phyloP scores from a whole-genome alignment of 1,284 basidiomycete species.

The Afroboletus lepidellus region DNA sequence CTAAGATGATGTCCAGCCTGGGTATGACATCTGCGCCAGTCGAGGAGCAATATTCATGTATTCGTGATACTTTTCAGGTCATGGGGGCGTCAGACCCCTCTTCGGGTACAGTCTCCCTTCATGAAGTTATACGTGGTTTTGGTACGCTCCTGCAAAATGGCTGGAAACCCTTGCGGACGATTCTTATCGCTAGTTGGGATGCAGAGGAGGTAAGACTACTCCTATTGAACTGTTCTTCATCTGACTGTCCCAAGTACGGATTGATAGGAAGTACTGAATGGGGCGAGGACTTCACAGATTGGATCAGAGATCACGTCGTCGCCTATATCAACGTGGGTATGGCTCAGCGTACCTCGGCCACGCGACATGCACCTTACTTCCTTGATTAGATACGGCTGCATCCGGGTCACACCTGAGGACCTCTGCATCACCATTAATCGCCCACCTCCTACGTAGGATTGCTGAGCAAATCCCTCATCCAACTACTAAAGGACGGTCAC shows the following conservation, averaged over 20 bases:
- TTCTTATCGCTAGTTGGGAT: constrained; percentile 77
- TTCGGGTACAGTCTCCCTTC: constrained; percentile 74
- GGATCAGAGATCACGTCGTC: constrained; percentile 67
- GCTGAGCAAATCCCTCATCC: constrained; percentile 63
- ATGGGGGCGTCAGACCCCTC: constrained; percentile 75
- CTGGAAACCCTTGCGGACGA: constrained; percentile 81
- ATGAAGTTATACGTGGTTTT: constrained; percentile 73
- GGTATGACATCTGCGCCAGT: constrained; percentile 19
- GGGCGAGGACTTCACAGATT: constrained; percentile 79
- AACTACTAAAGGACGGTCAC: constrained; percentile 35
- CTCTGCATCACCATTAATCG: constrained; percentile 64
- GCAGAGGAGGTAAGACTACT: constrained; percentile 63
- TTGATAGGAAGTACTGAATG: constrained; percentile 80
- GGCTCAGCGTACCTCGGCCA: constrained; percentile 16
- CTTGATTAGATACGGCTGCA: constrained; percentile 54
- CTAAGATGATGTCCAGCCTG: constrained; percentile 24
- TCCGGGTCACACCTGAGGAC: constrained; percentile 58
- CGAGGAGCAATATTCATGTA: background rate
- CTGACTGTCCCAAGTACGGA: constrained; percentile 51
- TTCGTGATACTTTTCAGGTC: constrained; percentile 36
- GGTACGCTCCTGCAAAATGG: constrained; percentile 63
- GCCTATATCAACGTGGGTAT: constrained; percentile 75
- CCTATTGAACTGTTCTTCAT: background rate
- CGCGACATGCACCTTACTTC: constrained; percentile 6
- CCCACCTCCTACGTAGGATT: constrained; percentile 58